A percentile compares a stretch with the other conserved stretches of the same genome.
Evolutionary conservation across 495 filamentous ascomycete genomes (phyloP).

Genomic region (Ascobolus immersus): DNA sequence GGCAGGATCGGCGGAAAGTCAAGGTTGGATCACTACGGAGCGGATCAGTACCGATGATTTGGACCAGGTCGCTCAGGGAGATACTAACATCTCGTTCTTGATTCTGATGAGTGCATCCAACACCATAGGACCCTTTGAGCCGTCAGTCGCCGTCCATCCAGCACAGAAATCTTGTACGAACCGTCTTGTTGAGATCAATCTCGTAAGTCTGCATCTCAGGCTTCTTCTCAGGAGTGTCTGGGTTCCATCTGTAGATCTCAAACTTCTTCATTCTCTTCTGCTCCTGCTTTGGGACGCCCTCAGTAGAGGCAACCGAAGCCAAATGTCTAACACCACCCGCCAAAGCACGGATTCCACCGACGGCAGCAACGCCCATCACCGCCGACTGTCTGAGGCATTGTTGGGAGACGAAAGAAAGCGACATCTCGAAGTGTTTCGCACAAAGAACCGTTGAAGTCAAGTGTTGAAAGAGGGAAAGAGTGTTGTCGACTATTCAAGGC

Average conservation of each 20-base stretch:
- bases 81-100: conserved; percentile 99
- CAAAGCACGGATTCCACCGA: too few species aligned
- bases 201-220: conserved; percentile 85
- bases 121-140: conserved; percentile 62
- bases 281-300: conserved; percentile 5
- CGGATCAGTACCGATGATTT: too few species aligned
- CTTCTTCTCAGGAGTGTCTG: conserved; percentile 70
- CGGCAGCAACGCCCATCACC: too few species aligned
- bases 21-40: conserved; percentile 86
- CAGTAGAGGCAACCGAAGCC: conserved; percentile 14
- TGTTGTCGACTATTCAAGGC: too few species aligned
- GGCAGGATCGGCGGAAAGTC: conserved; percentile 81
- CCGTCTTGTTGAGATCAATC: conserved; percentile 84
- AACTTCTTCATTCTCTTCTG: conserved; percentile 59
- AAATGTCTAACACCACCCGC: conserved; percentile 8
- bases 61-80: too few species aligned
- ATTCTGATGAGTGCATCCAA: conserved; percentile 87
- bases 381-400: too few species aligned
- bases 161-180: not conserved
- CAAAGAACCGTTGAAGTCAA: too few species aligned
- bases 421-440: too few species aligned
- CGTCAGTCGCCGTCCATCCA: too few species aligned
- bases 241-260: conserved; percentile 98
- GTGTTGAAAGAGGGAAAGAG: too few species aligned
- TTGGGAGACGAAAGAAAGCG: too few species aligned